A percentile compares a stretch with the other conserved stretches of the same genome.
Conservation (phyloP, 257 asterid genomes). For the Solanum habrochaites region DNA sequence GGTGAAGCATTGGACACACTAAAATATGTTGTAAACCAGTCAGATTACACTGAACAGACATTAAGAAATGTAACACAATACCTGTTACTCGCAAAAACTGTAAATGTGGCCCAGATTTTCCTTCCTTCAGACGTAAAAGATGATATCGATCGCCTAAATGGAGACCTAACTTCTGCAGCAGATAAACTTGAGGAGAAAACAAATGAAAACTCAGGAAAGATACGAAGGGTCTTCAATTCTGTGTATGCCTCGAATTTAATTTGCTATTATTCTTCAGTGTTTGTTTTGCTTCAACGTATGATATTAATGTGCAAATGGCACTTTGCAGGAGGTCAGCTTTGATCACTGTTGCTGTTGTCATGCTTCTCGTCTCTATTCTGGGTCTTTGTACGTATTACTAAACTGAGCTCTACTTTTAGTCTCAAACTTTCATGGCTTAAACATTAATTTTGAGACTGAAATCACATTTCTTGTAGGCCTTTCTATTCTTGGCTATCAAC, state of each 20-base stretch:
- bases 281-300: not conserved
- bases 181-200: constrained; percentile 60
- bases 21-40: constrained; percentile 80
- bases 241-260: constrained; percentile 41
- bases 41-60: constrained; percentile 79
- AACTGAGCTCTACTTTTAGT: not conserved
- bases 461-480: constrained; percentile 36
- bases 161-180: constrained; percentile 63
- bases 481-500: constrained; percentile 73
- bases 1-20: constrained; percentile 68
- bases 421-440: not conserved
- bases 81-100: constrained; percentile 64
- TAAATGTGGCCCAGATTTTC: constrained; percentile 77
- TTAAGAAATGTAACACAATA: constrained; percentile 77
- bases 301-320: not conserved
- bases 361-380: constrained; percentile 70
- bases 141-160: constrained; percentile 66
- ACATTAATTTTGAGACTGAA: not conserved
- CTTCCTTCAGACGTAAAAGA: constrained; percentile 69
- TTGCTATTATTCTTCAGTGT: not conserved
- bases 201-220: constrained; percentile 48
- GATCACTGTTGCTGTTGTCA: constrained; percentile 57
- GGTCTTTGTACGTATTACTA: constrained; percentile 68
- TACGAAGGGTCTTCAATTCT: constrained; percentile 47
- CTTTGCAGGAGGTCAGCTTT: constrained; percentile 58